Evolutionary conservation across 257 asterid species (phyloP), one percentile per base, ranked within the genome.

Genomic region (Verbena officinalis): DNA sequence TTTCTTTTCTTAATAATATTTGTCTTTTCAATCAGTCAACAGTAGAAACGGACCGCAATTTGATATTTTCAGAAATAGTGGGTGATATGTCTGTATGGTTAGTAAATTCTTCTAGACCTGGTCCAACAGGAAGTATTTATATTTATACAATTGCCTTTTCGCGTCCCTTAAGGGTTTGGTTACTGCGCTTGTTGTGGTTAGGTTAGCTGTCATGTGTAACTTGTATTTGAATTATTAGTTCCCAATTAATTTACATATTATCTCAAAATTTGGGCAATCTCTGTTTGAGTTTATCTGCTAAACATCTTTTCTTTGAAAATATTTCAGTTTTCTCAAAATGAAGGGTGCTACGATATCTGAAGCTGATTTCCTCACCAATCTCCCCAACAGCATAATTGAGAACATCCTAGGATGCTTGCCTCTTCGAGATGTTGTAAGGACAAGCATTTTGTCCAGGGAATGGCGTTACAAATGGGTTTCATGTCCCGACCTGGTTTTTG

Each of bases 321-420:
- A 19, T 58, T 67, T 39, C 64, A 73, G 85, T 14, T 70, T 45
- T 10, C 2, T 36, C 30, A 76, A 15, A 45, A 84, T 78, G 90
- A 66, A 68, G 65, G 34, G 16, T 27, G 34, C 55, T 69, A n/a
- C 43, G 16, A 69, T 52, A 65, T 74, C 85, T 1, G 69, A 44
- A 10, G 64, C 57, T 16, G 84, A 81, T 60, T 50, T 53, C 8
- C 27, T 84, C 67, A 77, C 76, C 76, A 72, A 65, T 64, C 77
- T 84, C 0, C 91, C 88, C 12, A 65, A 62, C 24, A 75, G 31
- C 73, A 73, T 81, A 50, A 73, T 77, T 5, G 91, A 81, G 12
- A 75, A 68, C 72, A 84, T 84, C 52, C 75, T 81, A 23, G 80
- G 88, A 33, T 79, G 82, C 76, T 73, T 84, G 78, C 88, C 88